Evolutionary conservation across 768 basidiomycete genomes (phyloP), one percentile per base, ranked within the genome.

Genomic region (Lentinula raphanica): DNA sequence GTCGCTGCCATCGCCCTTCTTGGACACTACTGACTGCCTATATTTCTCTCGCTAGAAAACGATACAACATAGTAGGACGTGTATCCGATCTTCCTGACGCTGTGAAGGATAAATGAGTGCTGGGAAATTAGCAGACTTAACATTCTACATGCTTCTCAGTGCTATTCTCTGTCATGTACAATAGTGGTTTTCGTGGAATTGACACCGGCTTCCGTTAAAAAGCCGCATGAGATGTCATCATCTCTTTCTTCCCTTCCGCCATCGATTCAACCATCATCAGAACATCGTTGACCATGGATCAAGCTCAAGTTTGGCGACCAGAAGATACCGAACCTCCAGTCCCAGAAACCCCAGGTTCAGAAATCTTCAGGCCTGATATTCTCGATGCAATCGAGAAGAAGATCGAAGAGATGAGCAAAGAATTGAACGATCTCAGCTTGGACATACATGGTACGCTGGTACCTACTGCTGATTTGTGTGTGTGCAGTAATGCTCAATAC

Each of bases 41-140:
- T 36, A 51, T 28, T 49, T 6, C 56, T 9, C n/a, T n/a, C n/a
- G 59, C 25, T 64, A 89, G 87, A 60, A 89, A 94, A 79, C 82
- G 94, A 31, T 97, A 98, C 76, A 90, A 89, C 66, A 77, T 97
- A 57, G 87, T 96, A 11, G 92, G 93, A 3, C 81, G 78, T 51
- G 88, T 96, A 23, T 65, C 74, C 11, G 85, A 88, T 64, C 67
- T 81, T 57, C 82, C 82, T 36, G 56, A 42, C 19, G 44, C 55
- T 15, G 55, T 56, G 4, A 42, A 27, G 27, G 29, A 42, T 17
- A 42, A 54, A 27, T 35, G 42, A 23, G 17, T 28, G 13, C 15
- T 19, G 27, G 11, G 42, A 3, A 23, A 7, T 8, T 44, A n/a
- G 5, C 23, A n/a, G 17, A 7, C 3, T 44, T 21, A 5, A 44